phyloP scores from a whole-genome alignment of 306 rosid genomes.

The Pterocarpus santalinus region DNA sequence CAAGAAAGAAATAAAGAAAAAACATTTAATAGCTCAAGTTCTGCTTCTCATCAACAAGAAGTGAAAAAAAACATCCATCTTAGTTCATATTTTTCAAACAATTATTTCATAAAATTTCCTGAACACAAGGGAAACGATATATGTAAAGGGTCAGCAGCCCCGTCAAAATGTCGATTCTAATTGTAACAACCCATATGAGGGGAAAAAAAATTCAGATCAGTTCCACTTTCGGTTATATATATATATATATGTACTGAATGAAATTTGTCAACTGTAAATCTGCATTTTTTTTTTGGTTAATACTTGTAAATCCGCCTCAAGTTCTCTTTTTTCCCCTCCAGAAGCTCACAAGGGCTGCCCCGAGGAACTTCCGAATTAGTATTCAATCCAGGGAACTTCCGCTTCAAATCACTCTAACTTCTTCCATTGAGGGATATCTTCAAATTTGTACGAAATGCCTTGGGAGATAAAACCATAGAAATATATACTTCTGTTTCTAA shows the following conservation, averaged over 20 bases:
- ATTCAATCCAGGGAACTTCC: background rate
- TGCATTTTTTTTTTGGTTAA: background rate
- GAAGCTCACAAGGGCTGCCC: too few relatives aligned
- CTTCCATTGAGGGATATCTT: slow-evolving; percentile 38
- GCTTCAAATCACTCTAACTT: slow-evolving; percentile 25
- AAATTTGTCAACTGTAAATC: slow-evolving; percentile 19
- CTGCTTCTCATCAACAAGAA: too few relatives aligned
- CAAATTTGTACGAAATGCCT: slow-evolving; percentile 36
- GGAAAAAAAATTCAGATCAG: background rate
- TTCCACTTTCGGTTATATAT: background rate
- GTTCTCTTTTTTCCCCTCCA: too few relatives aligned
- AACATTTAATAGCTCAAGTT: too few relatives aligned
- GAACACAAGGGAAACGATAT: too few relatives aligned
- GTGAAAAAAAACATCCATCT: too few relatives aligned
- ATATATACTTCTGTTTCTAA: slow-evolving; percentile 6
- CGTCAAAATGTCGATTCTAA: slow-evolving; percentile 2
- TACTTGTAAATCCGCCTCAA: too few relatives aligned
- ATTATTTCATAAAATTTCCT: too few relatives aligned
- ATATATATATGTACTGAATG: background rate
- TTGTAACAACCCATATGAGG: background rate
- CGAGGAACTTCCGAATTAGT: too few relatives aligned
- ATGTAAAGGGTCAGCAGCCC: background rate
- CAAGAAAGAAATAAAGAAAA: too few relatives aligned
- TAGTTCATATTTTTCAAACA: too few relatives aligned
- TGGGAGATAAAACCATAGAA: slow-evolving; percentile 29